These are phyloP conservation scores for Moesziomyces antarcticus DNA, from an alignment of 1,284 basidiomycete species.

Conservation along the genomic window DNA sequence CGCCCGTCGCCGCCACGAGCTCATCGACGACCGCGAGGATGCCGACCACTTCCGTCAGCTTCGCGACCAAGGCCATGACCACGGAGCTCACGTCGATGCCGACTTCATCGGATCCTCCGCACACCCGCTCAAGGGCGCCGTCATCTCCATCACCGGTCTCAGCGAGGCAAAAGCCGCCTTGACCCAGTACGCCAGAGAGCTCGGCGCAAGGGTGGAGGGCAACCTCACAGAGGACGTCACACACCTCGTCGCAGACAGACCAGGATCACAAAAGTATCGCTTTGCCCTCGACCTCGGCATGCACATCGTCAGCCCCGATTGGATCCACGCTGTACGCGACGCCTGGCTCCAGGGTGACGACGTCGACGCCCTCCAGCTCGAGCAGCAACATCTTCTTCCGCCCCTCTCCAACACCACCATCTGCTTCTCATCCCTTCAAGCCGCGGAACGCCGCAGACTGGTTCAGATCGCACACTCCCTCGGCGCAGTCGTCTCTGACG, in stretches of 20 bases:
- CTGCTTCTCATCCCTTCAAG: conserved; percentile 71
- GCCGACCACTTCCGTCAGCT: conserved; percentile 52
- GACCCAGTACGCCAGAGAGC: conserved; percentile 78
- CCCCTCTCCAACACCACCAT: conserved; percentile 76
- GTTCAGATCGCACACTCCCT: conserved; percentile 34
- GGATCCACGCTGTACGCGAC: conserved; percentile 77
- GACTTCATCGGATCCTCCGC: conserved; percentile 64
- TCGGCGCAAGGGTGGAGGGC: conserved; percentile 76
- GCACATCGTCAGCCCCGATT: conserved; percentile 78
- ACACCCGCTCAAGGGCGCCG: conserved; percentile 75
- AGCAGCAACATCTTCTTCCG: conserved; percentile 74
- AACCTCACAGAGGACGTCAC: conserved; percentile 83
- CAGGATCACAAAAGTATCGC: conserved; percentile 84
- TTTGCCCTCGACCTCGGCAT: conserved; percentile 80
- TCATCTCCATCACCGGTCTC: conserved; percentile 79
- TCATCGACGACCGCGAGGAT: conserved; percentile 53
- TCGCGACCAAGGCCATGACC: conserved; percentile 63
- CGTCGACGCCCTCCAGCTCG: conserved; percentile 75
- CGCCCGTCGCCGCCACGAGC: conserved; percentile 14
- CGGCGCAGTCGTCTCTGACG: conserved; percentile 39
- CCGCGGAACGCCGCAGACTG: conserved; percentile 25
- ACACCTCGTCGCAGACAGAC: conserved; percentile 77
- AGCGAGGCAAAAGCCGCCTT: conserved; percentile 75
- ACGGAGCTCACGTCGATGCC: conserved; percentile 54
- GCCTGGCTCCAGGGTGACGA: conserved; percentile 82